Evolutionary conservation across 2,329 filamentous ascomycete species (phyloP).

Genomic region (Apiospora aurea): DNA sequence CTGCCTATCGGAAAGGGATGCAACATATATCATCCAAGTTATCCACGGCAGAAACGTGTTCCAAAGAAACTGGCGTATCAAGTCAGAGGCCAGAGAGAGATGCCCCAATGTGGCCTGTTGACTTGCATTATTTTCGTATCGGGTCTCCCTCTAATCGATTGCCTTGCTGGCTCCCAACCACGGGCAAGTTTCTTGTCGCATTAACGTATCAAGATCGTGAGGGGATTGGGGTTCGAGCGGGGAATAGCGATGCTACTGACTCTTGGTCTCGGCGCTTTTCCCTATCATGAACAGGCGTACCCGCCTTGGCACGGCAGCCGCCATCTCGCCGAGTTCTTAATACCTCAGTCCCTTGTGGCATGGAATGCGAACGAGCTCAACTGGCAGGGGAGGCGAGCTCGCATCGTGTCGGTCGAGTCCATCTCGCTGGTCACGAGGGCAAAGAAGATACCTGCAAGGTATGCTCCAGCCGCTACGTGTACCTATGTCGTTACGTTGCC

Average conservation of each 20-base stretch:
- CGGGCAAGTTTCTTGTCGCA: constrained; percentile 2
- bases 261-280: constrained; percentile 19
- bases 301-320: constrained; percentile 4
- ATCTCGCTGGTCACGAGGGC: not conserved
- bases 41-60: not conserved
- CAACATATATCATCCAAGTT: not conserved
- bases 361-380: not conserved
- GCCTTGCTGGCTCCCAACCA: not conserved
- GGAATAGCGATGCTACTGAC: not conserved
- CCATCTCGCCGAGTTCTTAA: not conserved
- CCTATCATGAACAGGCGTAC: not conserved
- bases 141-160: too few species aligned
- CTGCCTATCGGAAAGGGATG: not conserved
- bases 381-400: not conserved
- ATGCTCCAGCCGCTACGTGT: not conserved
- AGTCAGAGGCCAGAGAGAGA: not conserved
- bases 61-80: not conserved
- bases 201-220: constrained; percentile 6
- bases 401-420: not conserved
- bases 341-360: not conserved
- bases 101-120: not conserved
- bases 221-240: constrained; percentile 5
- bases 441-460: not conserved
- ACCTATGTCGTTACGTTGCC: not conserved
- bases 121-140: not conserved